A percentile compares a stretch with the other conserved stretches of the same genome.
phyloP scores from a whole-genome alignment of 352 stramenopile genomes.

The Lagenidium sp. region DNA sequence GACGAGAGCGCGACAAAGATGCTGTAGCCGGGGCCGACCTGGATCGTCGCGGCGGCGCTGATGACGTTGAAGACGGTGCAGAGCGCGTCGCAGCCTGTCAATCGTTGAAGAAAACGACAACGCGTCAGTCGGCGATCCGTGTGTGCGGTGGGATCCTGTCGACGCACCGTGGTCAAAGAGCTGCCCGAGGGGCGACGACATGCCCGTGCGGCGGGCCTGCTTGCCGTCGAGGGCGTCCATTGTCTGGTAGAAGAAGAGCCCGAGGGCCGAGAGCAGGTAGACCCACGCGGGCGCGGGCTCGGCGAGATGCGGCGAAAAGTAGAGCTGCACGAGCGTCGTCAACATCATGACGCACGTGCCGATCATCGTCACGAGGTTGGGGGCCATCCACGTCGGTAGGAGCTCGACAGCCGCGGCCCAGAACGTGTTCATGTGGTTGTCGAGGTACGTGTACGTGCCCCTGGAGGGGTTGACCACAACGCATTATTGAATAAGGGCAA shows the following conservation, averaged over 20 bases:
- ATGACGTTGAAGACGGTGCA: slow-evolving; percentile 79
- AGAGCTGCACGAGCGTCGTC: slow-evolving; percentile 74
- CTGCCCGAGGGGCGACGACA: slow-evolving; percentile 93
- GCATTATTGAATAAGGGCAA: neutral
- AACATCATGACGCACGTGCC: slow-evolving; percentile 71
- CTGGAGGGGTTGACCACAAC: slow-evolving; percentile 15
- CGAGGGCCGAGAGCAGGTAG: slow-evolving; percentile 65
- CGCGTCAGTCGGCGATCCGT: neutral
- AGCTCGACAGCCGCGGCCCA: slow-evolving; percentile 81
- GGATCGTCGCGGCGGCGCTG: slow-evolving; percentile 55
- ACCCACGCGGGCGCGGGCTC: slow-evolving; percentile 60
- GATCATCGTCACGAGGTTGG: slow-evolving; percentile 88
- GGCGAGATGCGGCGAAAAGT: slow-evolving; percentile 54
- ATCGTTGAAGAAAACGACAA: neutral
- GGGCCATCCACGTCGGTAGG: slow-evolving; percentile 85
- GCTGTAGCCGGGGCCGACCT: slow-evolving; percentile 31
- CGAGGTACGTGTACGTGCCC: slow-evolving; percentile 80
- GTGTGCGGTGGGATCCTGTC: neutral
- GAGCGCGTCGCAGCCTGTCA: slow-evolving; percentile 71
- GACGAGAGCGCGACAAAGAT: slow-evolving; percentile 59
- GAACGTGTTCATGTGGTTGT: slow-evolving; percentile 84
- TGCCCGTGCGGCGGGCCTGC: slow-evolving; percentile 92
- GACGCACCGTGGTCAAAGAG: slow-evolving; percentile 96
- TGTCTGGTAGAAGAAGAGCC: slow-evolving; percentile 94
- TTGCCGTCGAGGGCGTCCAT: slow-evolving; percentile 99